A percentile compares a stretch with the other conserved stretches of the same genome.
Conservation (phyloP, 768 basidiomycete species). For the Asterophora lycoperdoides region DNA sequence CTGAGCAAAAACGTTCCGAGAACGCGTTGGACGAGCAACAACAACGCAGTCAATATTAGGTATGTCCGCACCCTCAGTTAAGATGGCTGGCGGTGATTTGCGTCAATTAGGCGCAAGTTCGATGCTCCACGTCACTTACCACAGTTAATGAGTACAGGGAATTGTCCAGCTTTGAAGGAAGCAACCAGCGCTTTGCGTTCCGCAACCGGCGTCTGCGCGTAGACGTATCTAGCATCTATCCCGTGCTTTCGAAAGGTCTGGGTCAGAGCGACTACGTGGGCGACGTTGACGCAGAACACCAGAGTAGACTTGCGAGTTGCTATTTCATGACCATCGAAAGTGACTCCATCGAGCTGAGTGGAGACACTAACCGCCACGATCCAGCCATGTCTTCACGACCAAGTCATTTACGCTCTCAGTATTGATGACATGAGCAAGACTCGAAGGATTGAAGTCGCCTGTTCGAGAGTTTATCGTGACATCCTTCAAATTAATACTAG, state of each 20-base stretch:
- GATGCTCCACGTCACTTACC: slow-evolving; percentile 37
- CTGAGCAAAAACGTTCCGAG: slow-evolving; percentile 85
- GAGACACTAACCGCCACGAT: slow-evolving; percentile 62
- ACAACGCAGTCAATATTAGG: slow-evolving; percentile 92
- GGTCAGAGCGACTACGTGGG: slow-evolving; percentile 76
- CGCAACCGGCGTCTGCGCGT: slow-evolving; percentile 57
- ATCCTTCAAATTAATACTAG: slow-evolving; percentile 61
- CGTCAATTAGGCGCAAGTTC: not conserved
- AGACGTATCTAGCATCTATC: slow-evolving; percentile 80
- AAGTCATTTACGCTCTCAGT: slow-evolving; percentile 72
- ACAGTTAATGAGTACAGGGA: slow-evolving; percentile 88
- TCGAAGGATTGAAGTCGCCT: slow-evolving; percentile 79
- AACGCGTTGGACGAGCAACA: slow-evolving; percentile 84
- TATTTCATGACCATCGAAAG: slow-evolving; percentile 21
- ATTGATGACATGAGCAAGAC: slow-evolving; percentile 80
- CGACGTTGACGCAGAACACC: slow-evolving; percentile 85
- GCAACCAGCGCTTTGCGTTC: slow-evolving; percentile 64
- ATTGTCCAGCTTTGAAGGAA: slow-evolving; percentile 66
- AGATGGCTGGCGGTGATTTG: slow-evolving; percentile 49
- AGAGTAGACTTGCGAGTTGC: slow-evolving; percentile 78
- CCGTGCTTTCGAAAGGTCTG: slow-evolving; percentile 67
- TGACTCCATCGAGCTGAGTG: not conserved
- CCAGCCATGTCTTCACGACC: slow-evolving; percentile 81
- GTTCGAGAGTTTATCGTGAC: slow-evolving; percentile 63
- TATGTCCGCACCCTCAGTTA: slow-evolving; percentile 94